Conservation (phyloP, 257 asterid species). For the Solanum rostratum region DNA sequence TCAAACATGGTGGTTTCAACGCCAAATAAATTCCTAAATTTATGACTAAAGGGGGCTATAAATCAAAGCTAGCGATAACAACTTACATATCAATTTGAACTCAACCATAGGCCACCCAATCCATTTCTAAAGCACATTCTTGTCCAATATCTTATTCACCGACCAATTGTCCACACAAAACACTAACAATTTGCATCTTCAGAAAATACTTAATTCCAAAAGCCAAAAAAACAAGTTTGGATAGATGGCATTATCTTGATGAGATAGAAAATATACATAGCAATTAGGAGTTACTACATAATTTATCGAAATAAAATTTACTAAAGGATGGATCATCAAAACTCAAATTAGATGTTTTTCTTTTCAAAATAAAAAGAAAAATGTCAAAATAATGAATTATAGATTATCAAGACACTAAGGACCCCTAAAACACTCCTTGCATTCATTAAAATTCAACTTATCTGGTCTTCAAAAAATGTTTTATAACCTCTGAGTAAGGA, state of each 20-base stretch:
- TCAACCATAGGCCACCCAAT: not conserved
- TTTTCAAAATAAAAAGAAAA: not conserved
- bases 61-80: not conserved
- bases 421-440: not conserved
- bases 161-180: not conserved
- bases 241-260: not conserved
- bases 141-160: not conserved
- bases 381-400: not conserved
- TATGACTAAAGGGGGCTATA: not conserved
- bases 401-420: not conserved
- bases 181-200: not conserved
- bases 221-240: not conserved
- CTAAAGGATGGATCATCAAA: not conserved
- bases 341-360: not conserved
- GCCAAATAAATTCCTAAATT: not conserved
- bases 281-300: not conserved
- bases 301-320: not conserved
- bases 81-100: not conserved
- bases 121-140: not conserved
- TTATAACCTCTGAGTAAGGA: not conserved
- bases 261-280: not conserved
- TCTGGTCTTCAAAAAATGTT: not conserved
- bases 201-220: not conserved
- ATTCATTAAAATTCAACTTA: not conserved
- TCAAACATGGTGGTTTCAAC: not conserved